Base-by-base conservation (phyloP, 2,329 filamentous ascomycete genomes). In the Verticillium albo-atrum region DNA sequence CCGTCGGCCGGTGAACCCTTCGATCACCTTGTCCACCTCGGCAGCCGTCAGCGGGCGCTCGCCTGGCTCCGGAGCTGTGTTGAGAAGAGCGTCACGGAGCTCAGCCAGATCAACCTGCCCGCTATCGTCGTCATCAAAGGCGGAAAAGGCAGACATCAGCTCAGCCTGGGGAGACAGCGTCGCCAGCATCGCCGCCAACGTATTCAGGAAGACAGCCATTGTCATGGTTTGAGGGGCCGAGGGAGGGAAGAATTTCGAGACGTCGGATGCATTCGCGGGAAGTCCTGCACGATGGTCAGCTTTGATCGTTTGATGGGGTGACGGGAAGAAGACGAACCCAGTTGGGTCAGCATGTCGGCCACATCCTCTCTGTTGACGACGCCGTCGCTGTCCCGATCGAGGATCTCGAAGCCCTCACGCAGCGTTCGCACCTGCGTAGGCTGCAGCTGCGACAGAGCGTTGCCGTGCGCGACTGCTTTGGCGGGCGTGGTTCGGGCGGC, bases 71-170 rank as follows among this genome's bases (percentile, higher is more conserved):
- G 92, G 91, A 0, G 87, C 86, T 1, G 92, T 97, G 65, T 92
- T 85, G 47, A 97, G 75, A 52, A 99, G 74, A 0, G 94, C 92
- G 66, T 95, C 91, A 53, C 90, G 86, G 63, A 99, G 76, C 73
- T 97, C 92, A 0, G 78, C 83, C 23, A 96, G 77, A 70, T 98
- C 92, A 42, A 98, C 87, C 74, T 97, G 92, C 3, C 95, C 95
- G 68, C 90, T 95, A 71, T 99, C 95, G 63, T 96, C 92, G 63
- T 96, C 91, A 70, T 99, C 95, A 71, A 98, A 98, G 0, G 95
- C 95, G 2, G 92, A 92, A 66, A 99, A 94, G 0, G 95, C 95
- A 1, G 92, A 94, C 23, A 92, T 79, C 10, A 99, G 82, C 71
- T 99, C 95, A 17, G 86, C 83, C 25, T 87, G 85, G 0, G 90